Evolutionary conservation across 257 asterid genomes (phyloP), one percentile per base, ranked within the genome.

Genomic region (Verbascum thapsus): DNA sequence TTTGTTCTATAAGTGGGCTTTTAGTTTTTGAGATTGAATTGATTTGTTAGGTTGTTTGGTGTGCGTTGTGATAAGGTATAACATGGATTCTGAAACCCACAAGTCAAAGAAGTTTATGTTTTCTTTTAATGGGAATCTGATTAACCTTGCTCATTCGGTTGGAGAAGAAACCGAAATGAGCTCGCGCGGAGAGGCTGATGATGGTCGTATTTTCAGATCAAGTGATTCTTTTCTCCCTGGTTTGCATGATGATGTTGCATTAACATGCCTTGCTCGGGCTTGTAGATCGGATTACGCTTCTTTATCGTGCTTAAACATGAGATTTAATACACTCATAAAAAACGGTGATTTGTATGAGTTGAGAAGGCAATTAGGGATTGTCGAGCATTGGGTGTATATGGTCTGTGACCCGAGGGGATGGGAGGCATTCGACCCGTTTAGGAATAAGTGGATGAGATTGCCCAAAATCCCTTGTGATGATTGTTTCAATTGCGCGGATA

Each of bases 381-480:
- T 81, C 53, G 95, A 90, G 82, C 95, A 87, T 64, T 87, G 95
- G 97, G 94, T 87, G 50, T 89, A 89, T 58, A 82, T 89, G 89
- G 94, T 89, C 23, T 85, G 94, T 78, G 97, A 90, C 69, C 97
- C 94, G 0, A 78, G 95, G 78, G 97, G 87, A 42, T 90, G 97
- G 97, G 97, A 90, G 76, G 97, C 94, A 0, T 90, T 90, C 32
- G 91, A 90, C 71, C 95, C 91, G 37, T 81, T 78, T 45, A 72
- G 83, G 43, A 70, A 87, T 12, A 90, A 78, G 58, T 90, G 97
- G 97, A 79, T 76, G 83, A 78, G 80, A 53, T 72, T 87, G 75
- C 97, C 95, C 0, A 90, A 77, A 56, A 82, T 90, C 32, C 96
- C 97, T 0, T 90, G 96, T 44, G 97, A 90, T 62, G 92, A 87